A percentile compares a stretch with the other conserved stretches of the same genome.
phyloP scores from a whole-genome alignment of 768 basidiomycete species.

The Naganishia friedmannii region DNA sequence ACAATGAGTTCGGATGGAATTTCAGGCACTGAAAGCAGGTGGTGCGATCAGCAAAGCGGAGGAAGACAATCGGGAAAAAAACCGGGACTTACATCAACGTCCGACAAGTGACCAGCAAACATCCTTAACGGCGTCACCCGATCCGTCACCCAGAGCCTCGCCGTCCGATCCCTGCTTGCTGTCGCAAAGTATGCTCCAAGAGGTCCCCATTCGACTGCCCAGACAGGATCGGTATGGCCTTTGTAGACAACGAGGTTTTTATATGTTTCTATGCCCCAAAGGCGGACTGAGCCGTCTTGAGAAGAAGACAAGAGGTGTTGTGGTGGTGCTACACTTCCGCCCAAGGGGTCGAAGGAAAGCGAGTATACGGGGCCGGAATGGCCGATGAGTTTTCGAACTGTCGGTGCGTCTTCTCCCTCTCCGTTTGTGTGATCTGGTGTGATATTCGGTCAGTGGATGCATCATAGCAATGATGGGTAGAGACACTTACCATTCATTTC shows the following conservation, averaged over 20 bases:
- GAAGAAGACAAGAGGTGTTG: constrained; percentile 86
- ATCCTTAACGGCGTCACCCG: constrained; percentile 78
- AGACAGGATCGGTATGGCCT: constrained; percentile 87
- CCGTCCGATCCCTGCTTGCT: constrained; percentile 87
- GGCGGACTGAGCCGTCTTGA: constrained; percentile 80
- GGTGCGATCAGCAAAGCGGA: not conserved
- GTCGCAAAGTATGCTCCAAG: constrained; percentile 98
- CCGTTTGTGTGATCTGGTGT: not conserved
- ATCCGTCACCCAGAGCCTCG: constrained; percentile 94
- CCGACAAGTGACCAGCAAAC: constrained; percentile 92
- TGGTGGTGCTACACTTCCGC: constrained; percentile 80
- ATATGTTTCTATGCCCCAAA: constrained; percentile 96
- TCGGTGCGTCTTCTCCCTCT: constrained; percentile 70
- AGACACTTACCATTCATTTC: not conserved
- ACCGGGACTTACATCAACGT: constrained; percentile 77
- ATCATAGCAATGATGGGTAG: not conserved
- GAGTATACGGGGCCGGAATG: constrained; percentile 97
- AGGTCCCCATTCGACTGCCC: constrained; percentile 99
- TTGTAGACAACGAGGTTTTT: constrained; percentile 88
- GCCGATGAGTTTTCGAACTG: constrained; percentile 91
- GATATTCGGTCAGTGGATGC: not conserved
- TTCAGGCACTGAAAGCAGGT: constrained; percentile 68
- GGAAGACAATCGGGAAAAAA: not conserved
- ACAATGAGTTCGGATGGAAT: constrained; percentile 97
- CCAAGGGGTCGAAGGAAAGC: constrained; percentile 84